phyloP scores from a whole-genome alignment of 805 yeast species.

The Saturnispora gosingensis region DNA sequence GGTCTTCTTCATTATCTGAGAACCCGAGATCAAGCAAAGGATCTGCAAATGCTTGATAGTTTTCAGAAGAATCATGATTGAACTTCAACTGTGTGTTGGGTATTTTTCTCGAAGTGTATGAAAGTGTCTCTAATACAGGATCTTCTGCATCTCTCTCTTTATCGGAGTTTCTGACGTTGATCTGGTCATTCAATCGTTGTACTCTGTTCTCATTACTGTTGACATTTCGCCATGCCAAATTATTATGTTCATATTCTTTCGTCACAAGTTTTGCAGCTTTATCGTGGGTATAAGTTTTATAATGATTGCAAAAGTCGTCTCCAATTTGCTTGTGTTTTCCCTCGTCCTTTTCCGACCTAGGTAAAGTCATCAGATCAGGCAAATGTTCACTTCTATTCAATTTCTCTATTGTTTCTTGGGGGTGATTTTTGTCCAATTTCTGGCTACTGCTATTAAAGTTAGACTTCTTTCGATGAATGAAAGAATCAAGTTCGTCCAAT shows the following conservation, averaged over 20 bases:
- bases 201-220: background rate
- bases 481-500: background rate
- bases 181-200: background rate
- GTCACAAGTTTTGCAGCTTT: background rate
- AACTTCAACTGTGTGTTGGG: background rate
- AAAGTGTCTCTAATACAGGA: background rate
- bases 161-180: background rate
- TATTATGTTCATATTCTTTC: background rate
- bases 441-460: background rate
- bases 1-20: slow-evolving; percentile 1
- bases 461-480: background rate
- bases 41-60: slow-evolving; percentile 1
- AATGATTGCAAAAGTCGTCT: background rate
- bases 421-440: background rate
- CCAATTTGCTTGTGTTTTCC: background rate
- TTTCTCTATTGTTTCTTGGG: background rate
- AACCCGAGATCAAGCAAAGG: slow-evolving; percentile 3
- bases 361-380: no score
- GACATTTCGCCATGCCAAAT: background rate
- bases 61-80: background rate
- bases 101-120: background rate
- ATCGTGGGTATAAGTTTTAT: background rate
- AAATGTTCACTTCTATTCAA: background rate
- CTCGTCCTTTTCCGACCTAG: background rate
- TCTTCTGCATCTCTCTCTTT: background rate